A percentile compares a stretch with the other conserved stretches of the same genome.
These are phyloP conservation scores for Achlya hypogyna DNA, from an alignment of 352 stramenopile species.

Conservation along the genomic window DNA sequence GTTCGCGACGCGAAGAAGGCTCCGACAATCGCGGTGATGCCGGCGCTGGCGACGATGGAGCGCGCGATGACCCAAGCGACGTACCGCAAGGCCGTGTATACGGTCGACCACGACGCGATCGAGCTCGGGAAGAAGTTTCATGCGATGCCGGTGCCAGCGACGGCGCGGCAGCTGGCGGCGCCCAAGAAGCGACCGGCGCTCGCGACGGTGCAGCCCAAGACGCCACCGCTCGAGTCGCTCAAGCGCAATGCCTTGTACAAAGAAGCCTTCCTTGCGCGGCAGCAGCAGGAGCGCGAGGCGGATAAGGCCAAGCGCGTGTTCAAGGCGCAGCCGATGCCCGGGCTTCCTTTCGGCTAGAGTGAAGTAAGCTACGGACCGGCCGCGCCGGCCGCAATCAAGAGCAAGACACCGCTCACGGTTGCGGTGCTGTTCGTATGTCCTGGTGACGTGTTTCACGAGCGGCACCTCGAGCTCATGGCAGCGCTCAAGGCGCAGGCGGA, in stretches of 20 bases:
- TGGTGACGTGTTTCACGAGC: conserved; percentile 12
- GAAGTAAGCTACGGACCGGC: no score
- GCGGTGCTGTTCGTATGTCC: conserved; percentile 2
- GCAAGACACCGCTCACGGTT: conserved; percentile 1
- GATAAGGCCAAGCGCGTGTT: not conserved
- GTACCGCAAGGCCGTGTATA: not conserved
- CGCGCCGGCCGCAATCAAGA: not conserved
- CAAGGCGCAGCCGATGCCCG: conserved; percentile 12
- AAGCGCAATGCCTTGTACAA: conserved; percentile 1
- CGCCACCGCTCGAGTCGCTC: not conserved
- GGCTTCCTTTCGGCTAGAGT: no score
- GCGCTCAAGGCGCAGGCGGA: not conserved
- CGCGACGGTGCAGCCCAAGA: not conserved
- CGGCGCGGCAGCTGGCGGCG: not conserved
- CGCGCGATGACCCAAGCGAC: not conserved
- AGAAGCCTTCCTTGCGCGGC: not conserved
- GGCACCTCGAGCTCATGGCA: not conserved
- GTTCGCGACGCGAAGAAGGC: not conserved
- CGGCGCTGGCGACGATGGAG: not conserved
- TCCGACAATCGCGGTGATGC: not conserved
- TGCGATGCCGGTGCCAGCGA: not conserved
- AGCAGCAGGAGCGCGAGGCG: not conserved
- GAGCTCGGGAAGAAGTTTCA: conserved; percentile 16
- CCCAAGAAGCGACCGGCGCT: not conserved
- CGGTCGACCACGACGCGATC: conserved; percentile 3